Conservation (phyloP, 148 eudicot genomes). For the Rhododendron vialii region DNA sequence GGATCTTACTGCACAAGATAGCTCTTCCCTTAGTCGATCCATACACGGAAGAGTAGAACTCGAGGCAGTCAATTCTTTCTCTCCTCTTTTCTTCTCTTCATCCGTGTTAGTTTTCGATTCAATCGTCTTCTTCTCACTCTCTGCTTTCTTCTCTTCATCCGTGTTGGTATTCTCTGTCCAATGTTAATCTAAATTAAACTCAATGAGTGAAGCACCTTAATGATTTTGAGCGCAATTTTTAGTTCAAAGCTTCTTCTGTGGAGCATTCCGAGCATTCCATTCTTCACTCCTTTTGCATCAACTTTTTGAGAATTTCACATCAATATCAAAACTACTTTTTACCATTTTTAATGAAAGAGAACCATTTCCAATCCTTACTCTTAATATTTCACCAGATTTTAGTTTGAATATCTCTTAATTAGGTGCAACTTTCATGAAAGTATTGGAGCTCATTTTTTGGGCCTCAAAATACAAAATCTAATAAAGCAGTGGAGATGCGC, state of each 20-base stretch:
- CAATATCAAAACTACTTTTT: neutral
- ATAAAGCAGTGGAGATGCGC: neutral
- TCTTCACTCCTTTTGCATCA: neutral
- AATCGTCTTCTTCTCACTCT: conserved; percentile 1
- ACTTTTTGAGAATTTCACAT: neutral
- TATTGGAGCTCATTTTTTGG: neutral
- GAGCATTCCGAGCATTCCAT: neutral
- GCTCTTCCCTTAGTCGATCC: conserved; percentile 83
- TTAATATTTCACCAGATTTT: neutral
- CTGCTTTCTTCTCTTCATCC: neutral
- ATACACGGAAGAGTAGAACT: conserved; percentile 51
- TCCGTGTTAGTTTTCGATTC: conserved; percentile 15
- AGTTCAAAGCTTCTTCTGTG: neutral
- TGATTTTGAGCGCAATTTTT: neutral
- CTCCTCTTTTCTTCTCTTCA: conserved; percentile 33
- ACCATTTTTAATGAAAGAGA: neutral
- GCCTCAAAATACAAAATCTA: neutral
- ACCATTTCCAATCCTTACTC: neutral
- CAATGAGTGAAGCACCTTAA: neutral
- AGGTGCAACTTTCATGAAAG: neutral
- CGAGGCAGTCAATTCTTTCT: conserved; percentile 25
- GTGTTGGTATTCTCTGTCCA: conserved; percentile 17
- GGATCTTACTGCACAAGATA: conserved; percentile 81
- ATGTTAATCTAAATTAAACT: conserved; percentile 1
- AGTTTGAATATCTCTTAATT: neutral